Evolutionary conservation across 2,329 filamentous ascomycete species (phyloP).

Genomic region (Ceratocystis cubensis): DNA sequence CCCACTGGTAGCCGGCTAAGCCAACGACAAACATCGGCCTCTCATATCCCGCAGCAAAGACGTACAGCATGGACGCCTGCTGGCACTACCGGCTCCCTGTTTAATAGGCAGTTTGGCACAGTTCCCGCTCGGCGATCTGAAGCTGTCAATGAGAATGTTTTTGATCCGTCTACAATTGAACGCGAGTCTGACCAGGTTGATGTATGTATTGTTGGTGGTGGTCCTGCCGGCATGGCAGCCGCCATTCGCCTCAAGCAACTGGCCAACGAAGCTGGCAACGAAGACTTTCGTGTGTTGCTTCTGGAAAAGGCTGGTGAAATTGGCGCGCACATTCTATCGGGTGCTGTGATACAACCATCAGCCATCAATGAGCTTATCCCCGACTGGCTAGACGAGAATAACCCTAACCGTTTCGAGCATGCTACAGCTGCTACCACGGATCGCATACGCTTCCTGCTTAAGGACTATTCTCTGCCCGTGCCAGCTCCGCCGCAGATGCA

Average conservation of each 20-base stretch:
- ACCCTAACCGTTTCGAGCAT: conserved; percentile 75
- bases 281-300: conserved; percentile 85
- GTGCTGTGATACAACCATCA: conserved; percentile 83
- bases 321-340: conserved; percentile 88
- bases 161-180: conserved; percentile 58
- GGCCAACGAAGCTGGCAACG: conserved; percentile 86
- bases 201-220: conserved; percentile 90
- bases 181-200: conserved; percentile 89
- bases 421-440: conserved; percentile 74
- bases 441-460: conserved; percentile 88
- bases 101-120: conserved; percentile 7
- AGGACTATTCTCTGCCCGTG: conserved; percentile 62
- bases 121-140: conserved; percentile 26
- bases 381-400: conserved; percentile 82
- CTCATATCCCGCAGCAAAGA: neutral
- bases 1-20: neutral
- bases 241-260: conserved; percentile 93
- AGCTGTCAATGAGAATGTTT: conserved; percentile 33
- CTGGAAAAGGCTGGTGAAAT: conserved; percentile 93
- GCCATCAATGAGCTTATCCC: conserved; percentile 83
- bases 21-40: neutral
- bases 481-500: conserved; percentile 93
- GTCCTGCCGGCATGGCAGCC: conserved; percentile 84
- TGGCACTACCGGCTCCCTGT: conserved; percentile 10
- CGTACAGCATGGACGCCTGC: conserved; percentile 23